Evolutionary conservation across 2,329 filamentous ascomycete genomes (phyloP).

Genomic region (Erysiphe pulchra): DNA sequence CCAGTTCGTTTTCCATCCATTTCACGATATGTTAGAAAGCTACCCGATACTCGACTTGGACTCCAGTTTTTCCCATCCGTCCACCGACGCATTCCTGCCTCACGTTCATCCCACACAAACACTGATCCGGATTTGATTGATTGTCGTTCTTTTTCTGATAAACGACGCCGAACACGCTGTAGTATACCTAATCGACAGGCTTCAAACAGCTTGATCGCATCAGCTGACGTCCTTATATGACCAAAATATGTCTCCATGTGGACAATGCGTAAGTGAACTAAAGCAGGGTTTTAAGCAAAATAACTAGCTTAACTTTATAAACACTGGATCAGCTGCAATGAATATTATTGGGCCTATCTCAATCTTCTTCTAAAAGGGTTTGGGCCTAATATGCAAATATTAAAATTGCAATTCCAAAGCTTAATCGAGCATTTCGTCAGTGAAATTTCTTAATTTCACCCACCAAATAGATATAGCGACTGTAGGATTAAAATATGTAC

Average conservation of each 20-base stretch:
- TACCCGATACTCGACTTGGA: slow-evolving; percentile 86
- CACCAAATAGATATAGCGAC: too few species aligned
- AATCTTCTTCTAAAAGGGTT: too few species aligned
- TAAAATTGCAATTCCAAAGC: too few species aligned
- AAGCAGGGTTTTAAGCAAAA: too few species aligned
- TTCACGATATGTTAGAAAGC: slow-evolving; percentile 89
- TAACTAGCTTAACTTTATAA: too few species aligned
- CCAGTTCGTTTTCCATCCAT: slow-evolving; percentile 97
- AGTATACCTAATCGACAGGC: slow-evolving; percentile 74
- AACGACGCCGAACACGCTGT: slow-evolving; percentile 76
- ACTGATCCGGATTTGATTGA: slow-evolving; percentile 91
- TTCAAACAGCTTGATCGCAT: slow-evolving; percentile 97
- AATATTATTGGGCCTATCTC: too few species aligned
- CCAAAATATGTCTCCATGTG: slow-evolving; percentile 91
- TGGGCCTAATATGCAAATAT: too few species aligned
- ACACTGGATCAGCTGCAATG: too few species aligned
- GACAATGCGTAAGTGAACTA: too few species aligned
- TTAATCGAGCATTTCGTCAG: too few species aligned
- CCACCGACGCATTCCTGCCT: slow-evolving; percentile 95
- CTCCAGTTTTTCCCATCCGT: slow-evolving; percentile 99
- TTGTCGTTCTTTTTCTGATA: slow-evolving; percentile 93
- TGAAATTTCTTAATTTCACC: too few species aligned
- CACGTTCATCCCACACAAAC: slow-evolving; percentile 98
- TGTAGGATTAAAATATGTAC: too few species aligned
- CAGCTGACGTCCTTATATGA: slow-evolving; percentile 78